Base-by-base conservation (phyloP, 148 eudicot species). In the Polygonum aviculare region DNA sequence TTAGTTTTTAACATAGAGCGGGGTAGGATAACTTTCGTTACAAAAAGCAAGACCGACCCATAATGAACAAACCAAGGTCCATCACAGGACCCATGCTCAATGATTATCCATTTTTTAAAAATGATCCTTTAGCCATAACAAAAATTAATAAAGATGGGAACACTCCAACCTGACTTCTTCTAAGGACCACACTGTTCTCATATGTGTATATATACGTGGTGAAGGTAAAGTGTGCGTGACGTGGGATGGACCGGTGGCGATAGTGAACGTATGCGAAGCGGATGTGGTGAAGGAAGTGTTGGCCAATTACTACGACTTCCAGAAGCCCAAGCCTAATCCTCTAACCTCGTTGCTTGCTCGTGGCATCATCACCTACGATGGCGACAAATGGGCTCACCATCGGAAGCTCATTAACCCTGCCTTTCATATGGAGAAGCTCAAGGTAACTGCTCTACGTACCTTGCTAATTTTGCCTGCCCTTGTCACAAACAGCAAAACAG, bases 321-420 rank as follows among this genome's bases (percentile, higher is more conserved):
- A 63, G 67, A 83, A 80, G 79, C 86, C 86, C 19, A 73, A 78
- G 21, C 35, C 67, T 33, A 80, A 83, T 69, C 83, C 86, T 18
- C 78, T 80, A 21, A 70, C 62, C 54, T 67, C 78, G 72, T 62
- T 80, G n/a, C 78, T 78, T 21, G 70, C 65, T 38, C 7, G 73
- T 6, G 86, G 86, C 35, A 49, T 80, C 14, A 79, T 83, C 19
- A 75, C 70, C 36, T 80, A 75, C 35, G 85, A 83, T 38, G 85
- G 85, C 5, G 80, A 82, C 3, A 78, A 82, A 80, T 85, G 88
- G 88, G 77, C 77, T 3, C 74, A 85, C 60, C 82, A 84, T 57
- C 55, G 84, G 55, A 81, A 80, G 47, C 51, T 84, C 4, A 77
- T 84, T 69, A 84, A 82, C 38, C 88, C 88, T 52, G 88, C 88